These are phyloP conservation scores for Fusarium sp. DNA, from an alignment of 2,329 filamentous ascomycete species.

Conservation along the genomic window DNA sequence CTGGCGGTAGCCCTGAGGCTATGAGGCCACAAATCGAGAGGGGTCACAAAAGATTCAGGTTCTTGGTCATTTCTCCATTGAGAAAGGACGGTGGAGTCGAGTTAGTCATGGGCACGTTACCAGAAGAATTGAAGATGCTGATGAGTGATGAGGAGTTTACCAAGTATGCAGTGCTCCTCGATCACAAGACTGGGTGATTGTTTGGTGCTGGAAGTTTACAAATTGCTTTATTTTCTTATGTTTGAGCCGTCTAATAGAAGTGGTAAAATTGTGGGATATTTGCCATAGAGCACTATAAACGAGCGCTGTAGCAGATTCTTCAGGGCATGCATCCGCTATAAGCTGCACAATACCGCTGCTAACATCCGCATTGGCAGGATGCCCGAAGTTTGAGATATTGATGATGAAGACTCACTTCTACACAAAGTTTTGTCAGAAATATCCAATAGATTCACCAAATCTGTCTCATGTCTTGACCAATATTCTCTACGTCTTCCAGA, in stretches of 20 bases:
- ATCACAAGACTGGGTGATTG: neutral
- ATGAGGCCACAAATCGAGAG: slow-evolving; percentile 18
- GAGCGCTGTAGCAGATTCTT: neutral
- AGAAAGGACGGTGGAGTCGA: slow-evolving; percentile 9
- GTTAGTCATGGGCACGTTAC: neutral
- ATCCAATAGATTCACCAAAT: no score
- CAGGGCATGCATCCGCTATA: neutral
- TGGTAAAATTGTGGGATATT: neutral
- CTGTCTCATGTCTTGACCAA: no score
- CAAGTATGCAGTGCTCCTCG: slow-evolving; percentile 2
- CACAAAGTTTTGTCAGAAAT: no score
- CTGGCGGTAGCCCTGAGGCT: slow-evolving; percentile 4
- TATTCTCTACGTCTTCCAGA: no score
- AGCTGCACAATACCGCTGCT: neutral
- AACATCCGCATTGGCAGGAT: no score
- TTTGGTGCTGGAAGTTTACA: rapidly evolving
- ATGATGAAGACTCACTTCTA: no score
- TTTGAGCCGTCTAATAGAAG: neutral
- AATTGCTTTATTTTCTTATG: no score
- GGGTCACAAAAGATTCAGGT: neutral
- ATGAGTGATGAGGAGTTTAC: slow-evolving; percentile 11
- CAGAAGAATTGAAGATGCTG: slow-evolving; percentile 17
- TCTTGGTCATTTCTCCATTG: slow-evolving; percentile 10
- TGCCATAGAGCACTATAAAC: neutral
- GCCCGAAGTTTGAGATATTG: no score